Conservation (phyloP, 371 early-diverging fungal genomes). For the Coemansia sp. region DNA sequence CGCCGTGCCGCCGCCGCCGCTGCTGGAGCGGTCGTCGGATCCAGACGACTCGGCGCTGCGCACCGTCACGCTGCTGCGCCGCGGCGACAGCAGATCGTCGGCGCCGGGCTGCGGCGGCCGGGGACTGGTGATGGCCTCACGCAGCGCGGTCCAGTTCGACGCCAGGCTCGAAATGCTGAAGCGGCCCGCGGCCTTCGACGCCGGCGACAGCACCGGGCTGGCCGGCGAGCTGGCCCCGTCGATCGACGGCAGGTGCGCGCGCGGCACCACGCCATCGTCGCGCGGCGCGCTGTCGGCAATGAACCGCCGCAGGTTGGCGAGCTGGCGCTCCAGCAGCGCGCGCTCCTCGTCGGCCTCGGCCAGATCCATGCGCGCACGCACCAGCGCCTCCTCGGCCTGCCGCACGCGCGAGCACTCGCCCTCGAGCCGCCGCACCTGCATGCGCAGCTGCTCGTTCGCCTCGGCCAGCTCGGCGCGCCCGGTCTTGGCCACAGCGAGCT, state of each 20-base stretch:
- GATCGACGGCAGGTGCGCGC: conserved; percentile 16
- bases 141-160: conserved; percentile 34
- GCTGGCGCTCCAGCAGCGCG: conserved; percentile 23
- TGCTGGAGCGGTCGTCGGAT: conserved; percentile 7
- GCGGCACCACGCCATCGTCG: conserved; percentile 13
- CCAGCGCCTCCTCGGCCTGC: conserved; percentile 32
- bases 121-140: conserved; percentile 39
- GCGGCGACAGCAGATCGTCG: neutral
- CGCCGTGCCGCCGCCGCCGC: neutral
- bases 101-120: conserved; percentile 8
- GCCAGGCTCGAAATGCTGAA: conserved; percentile 44
- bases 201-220: neutral
- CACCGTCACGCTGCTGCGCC: conserved; percentile 19
- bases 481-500: conserved; percentile 43
- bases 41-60: conserved; percentile 5
- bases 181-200: conserved; percentile 7
- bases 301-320: conserved; percentile 34
- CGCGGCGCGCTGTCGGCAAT: conserved; percentile 14
- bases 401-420: conserved; percentile 15
- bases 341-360: conserved; percentile 47
- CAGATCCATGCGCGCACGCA: conserved; percentile 38
- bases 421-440: conserved; percentile 21
- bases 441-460: conserved; percentile 38
- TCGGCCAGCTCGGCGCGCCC: conserved; percentile 40
- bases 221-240: conserved; percentile 14